Evolutionary conservation across 208 protist species (phyloP).

Genomic region (Wallacemonas sp.): DNA sequence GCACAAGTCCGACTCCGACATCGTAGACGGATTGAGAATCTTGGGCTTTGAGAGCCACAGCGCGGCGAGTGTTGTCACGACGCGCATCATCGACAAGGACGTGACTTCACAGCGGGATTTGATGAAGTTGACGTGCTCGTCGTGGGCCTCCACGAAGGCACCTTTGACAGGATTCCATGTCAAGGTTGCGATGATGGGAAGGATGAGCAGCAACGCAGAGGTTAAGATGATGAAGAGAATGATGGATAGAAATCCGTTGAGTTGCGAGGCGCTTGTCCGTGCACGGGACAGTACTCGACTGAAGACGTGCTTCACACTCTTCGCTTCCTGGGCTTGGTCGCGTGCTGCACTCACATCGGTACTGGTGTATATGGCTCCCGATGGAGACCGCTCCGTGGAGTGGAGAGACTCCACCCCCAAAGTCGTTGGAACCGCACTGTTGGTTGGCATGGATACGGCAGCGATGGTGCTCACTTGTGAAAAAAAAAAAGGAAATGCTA

Average conservation of each 20-base stretch:
- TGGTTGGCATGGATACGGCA: neutral
- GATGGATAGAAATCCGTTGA: neutral
- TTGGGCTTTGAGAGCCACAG: neutral
- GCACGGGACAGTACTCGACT: too few species aligned
- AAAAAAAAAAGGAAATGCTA: slow-evolving; percentile 12
- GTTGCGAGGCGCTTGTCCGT: neutral
- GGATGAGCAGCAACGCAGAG: neutral
- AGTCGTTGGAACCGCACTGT: too few species aligned
- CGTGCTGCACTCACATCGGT: too few species aligned
- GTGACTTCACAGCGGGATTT: neutral
- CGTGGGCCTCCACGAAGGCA: neutral
- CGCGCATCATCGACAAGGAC: neutral
- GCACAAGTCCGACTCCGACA: slow-evolving; percentile 10
- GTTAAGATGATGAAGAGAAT: neutral
- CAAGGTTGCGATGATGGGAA: neutral
- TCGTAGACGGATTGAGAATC: neutral
- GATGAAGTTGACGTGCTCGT: neutral
- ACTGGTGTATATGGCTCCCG: neutral
- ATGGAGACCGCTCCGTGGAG: too few species aligned
- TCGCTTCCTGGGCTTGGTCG: too few species aligned
- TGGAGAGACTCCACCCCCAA: too few species aligned
- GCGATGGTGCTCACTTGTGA: neutral
- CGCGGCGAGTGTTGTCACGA: neutral
- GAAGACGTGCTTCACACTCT: too few species aligned
- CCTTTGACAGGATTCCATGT: neutral